Evolutionary conservation across 495 filamentous ascomycete genomes (phyloP).

Genomic region (Entonaema liquescens): DNA sequence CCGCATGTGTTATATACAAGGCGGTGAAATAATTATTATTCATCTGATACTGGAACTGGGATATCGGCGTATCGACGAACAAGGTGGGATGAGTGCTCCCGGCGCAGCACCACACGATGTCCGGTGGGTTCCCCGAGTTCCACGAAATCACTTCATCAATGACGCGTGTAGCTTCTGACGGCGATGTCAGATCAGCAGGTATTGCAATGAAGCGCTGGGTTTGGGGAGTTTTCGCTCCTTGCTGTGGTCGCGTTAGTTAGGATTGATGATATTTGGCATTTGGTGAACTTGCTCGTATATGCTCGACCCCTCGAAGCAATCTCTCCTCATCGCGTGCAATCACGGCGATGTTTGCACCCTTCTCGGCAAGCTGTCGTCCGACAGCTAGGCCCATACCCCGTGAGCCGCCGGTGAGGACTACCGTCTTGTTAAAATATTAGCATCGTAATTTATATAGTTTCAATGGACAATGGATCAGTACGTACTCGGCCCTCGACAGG

Average conservation of each 20-base stretch:
- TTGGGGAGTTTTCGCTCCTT: slow-evolving; percentile 60
- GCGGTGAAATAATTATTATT: slow-evolving; percentile 83
- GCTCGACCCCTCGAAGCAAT: slow-evolving; percentile 68
- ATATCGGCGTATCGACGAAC: slow-evolving; percentile 72
- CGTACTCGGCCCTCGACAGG: slow-evolving; percentile 14
- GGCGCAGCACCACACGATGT: slow-evolving; percentile 84
- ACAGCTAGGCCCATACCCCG: slow-evolving; percentile 80
- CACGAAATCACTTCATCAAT: slow-evolving; percentile 72
- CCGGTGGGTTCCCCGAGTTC: slow-evolving; percentile 74
- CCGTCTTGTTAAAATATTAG: slow-evolving; percentile 62
- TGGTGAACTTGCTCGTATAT: slow-evolving; percentile 60
- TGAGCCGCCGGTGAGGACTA: slow-evolving; percentile 85
- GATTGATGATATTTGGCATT: neutral
- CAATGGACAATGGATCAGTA: neutral
- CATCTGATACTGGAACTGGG: slow-evolving; percentile 71
- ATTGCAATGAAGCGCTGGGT: slow-evolving; percentile 78
- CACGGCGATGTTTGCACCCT: slow-evolving; percentile 81
- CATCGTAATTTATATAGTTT: too few species aligned
- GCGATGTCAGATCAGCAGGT: slow-evolving; percentile 73
- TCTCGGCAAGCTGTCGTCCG: slow-evolving; percentile 71
- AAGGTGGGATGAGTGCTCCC: slow-evolving; percentile 72
- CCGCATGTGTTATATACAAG: slow-evolving; percentile 76
- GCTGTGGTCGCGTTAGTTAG: neutral
- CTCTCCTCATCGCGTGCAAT: slow-evolving; percentile 74
- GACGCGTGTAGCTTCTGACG: slow-evolving; percentile 67